phyloP scores from a whole-genome alignment of 805 yeast genomes.

The Zygoascus tannicola region DNA sequence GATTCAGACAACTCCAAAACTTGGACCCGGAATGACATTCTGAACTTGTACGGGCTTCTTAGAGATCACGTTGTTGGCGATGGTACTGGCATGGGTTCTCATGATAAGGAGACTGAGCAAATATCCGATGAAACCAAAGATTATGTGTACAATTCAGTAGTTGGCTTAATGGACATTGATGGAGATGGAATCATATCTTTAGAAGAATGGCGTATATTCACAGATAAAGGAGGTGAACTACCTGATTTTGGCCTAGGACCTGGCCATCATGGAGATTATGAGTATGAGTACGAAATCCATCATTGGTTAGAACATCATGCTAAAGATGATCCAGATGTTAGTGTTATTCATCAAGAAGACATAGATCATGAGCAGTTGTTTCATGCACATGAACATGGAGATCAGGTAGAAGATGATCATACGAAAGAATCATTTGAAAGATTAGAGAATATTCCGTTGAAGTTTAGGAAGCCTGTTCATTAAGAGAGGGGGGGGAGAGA shows the following conservation, averaged over 20 bases:
- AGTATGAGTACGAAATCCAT: slow-evolving; percentile 85
- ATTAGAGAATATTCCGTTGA: slow-evolving; percentile 16
- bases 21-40: slow-evolving; percentile 60
- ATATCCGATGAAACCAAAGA: slow-evolving; percentile 45
- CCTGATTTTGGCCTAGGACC: slow-evolving; percentile 93
- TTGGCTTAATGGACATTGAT: slow-evolving; percentile 55
- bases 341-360: slow-evolving; percentile 76
- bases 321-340: slow-evolving; percentile 74
- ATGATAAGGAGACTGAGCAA: slow-evolving; percentile 48
- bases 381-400: slow-evolving; percentile 79
- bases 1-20: slow-evolving; percentile 44
- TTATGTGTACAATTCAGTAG: slow-evolving; percentile 45
- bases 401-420: slow-evolving; percentile 23
- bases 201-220: slow-evolving; percentile 62
- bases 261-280: slow-evolving; percentile 92
- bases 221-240: slow-evolving; percentile 54
- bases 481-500: no score
- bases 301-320: slow-evolving; percentile 67
- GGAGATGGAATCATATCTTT: slow-evolving; percentile 53
- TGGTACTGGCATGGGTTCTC: slow-evolving; percentile 84
- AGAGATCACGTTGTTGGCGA: slow-evolving; percentile 70
- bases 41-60: slow-evolving; percentile 71
- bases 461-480: slow-evolving; percentile 8
- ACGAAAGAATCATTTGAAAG: slow-evolving; percentile 11
- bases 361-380: slow-evolving; percentile 77